phyloP scores from a whole-genome alignment of 768 basidiomycete genomes.

The Suillus fuscotomentosus region DNA sequence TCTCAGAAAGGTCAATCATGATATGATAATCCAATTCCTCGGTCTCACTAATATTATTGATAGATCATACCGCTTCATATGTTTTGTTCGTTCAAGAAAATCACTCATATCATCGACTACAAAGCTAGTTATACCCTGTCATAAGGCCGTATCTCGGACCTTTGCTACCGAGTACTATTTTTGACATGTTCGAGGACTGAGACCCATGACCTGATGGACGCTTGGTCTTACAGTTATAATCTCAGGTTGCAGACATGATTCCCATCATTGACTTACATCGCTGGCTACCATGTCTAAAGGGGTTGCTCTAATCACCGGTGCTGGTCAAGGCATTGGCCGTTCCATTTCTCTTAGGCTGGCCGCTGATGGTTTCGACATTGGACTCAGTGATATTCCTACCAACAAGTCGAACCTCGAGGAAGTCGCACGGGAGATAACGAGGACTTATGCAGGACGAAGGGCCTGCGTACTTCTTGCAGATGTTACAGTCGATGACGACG shows the following conservation, averaged over 20 bases:
- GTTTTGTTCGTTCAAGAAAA: background rate
- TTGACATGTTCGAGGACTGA: background rate
- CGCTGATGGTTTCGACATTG: conserved; percentile 30
- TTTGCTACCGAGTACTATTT: background rate
- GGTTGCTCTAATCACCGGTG: conserved; percentile 35
- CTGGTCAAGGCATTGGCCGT: conserved; percentile 28
- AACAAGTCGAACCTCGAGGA: conserved; percentile 19
- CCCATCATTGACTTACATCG: background rate
- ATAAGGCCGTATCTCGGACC: background rate
- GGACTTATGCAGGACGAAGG: conserved; percentile 21
- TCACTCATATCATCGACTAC: background rate
- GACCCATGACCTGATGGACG: background rate
- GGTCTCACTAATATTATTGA: background rate
- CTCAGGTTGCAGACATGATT: background rate
- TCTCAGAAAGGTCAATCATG: background rate
- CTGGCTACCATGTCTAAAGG: conserved; percentile 16
- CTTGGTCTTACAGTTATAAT: background rate
- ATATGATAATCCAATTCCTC: background rate
- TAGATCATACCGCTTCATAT: background rate
- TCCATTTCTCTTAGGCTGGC: conserved; percentile 34
- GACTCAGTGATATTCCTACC: conserved; percentile 28
- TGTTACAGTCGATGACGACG: conserved; percentile 40
- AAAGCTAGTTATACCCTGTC: background rate
- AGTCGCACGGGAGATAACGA: conserved; percentile 28
- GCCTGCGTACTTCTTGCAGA: conserved; percentile 33